These are phyloP conservation scores for Chalciporus pseudorubinellus DNA, from an alignment of 768 basidiomycete species.

Conservation along the genomic window DNA sequence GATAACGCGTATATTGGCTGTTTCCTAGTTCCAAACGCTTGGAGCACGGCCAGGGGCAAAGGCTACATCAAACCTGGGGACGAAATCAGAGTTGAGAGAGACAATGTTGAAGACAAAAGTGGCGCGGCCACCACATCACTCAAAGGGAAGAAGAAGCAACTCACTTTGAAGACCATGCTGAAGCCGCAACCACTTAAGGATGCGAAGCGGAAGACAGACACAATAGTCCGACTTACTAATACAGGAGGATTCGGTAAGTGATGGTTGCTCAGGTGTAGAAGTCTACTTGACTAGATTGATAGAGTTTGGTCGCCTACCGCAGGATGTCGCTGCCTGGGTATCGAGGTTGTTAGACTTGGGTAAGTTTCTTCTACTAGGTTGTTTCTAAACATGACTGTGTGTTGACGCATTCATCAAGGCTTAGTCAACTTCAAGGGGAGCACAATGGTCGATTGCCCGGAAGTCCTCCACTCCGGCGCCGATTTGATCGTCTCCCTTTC, in stretches of 20 bases:
- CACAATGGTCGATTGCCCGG: constrained; percentile 77
- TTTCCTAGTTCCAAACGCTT: constrained; percentile 67
- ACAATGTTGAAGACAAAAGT: constrained; percentile 38
- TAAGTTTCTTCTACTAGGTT: constrained; percentile 22
- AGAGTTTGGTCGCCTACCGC: constrained; percentile 80
- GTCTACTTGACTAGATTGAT: background rate
- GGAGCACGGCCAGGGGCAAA: constrained; percentile 74
- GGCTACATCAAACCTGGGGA: constrained; percentile 69
- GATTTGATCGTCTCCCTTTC: constrained; percentile 76
- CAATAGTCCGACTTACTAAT: constrained; percentile 67
- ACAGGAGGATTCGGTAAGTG: constrained; percentile 60
- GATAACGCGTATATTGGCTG: constrained; percentile 59
- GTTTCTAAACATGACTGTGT: background rate
- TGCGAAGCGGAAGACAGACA: constrained; percentile 53
- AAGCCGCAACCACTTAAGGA: constrained; percentile 51
- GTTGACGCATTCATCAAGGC: constrained; percentile 35
- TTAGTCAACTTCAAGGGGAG: constrained; percentile 65
- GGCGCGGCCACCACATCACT: constrained; percentile 21
- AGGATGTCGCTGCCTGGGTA: constrained; percentile 69
- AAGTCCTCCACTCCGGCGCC: constrained; percentile 66
- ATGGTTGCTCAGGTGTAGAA: background rate
- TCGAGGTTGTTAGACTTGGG: constrained; percentile 72
- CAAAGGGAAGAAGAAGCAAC: constrained; percentile 56
- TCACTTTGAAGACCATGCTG: constrained; percentile 63
- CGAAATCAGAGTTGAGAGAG: constrained; percentile 55